Evolutionary conservation across 257 asterid species (phyloP).

Genomic region (Solanum lignicaule): DNA sequence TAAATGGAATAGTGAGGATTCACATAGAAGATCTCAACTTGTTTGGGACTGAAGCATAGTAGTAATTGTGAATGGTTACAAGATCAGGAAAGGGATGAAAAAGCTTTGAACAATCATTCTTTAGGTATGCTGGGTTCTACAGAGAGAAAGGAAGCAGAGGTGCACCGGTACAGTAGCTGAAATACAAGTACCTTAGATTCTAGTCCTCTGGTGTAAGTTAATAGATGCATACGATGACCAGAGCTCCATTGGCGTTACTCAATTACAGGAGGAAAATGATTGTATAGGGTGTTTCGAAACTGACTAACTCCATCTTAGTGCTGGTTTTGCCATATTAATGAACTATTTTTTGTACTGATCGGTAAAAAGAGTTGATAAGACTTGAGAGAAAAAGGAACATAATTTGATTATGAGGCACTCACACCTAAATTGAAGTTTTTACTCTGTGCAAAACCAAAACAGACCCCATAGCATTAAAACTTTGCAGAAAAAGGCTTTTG

Average conservation of each 20-base stretch:
- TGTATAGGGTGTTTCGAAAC: neutral
- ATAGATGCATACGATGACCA: neutral
- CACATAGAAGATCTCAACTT: neutral
- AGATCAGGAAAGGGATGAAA: neutral
- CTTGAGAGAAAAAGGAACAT: neutral
- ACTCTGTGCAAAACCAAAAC: neutral
- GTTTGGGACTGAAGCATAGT: neutral
- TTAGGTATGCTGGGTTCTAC: neutral
- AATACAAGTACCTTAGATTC: neutral
- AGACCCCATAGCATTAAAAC: neutral
- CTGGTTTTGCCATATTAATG: neutral
- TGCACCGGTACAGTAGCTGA: neutral
- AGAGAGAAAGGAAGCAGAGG: neutral
- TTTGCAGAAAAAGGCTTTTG: neutral
- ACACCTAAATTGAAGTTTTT: neutral
- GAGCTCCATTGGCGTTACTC: neutral
- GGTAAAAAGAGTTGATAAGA: neutral
- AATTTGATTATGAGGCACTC: neutral
- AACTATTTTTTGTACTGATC: neutral
- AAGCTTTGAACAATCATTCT: neutral
- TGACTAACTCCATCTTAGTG: neutral
- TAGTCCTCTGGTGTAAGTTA: neutral
- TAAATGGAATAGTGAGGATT: neutral
- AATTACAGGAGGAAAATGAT: neutral
- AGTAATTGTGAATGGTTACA: neutral